Percentiles rank a stretch among this genome's conserved stretches.
Conservation (phyloP, 2,329 filamentous ascomycete genomes). For the Ophiostoma pallidulum region DNA sequence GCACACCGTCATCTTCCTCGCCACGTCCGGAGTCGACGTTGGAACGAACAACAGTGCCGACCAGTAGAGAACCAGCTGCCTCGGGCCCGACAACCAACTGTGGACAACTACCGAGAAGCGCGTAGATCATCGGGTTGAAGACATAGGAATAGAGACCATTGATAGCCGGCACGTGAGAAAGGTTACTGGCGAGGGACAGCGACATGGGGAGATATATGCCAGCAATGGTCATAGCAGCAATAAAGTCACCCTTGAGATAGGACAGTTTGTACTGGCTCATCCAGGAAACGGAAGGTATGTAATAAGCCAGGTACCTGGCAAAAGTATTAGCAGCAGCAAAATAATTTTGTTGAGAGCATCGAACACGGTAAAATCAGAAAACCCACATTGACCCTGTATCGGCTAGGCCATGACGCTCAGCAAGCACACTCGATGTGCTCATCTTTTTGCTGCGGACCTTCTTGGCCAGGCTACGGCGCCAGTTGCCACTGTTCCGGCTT, state of each 20-base stretch:
- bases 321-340: neutral
- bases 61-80: constrained; percentile 82
- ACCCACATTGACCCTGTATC: constrained; percentile 64
- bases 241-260: constrained; percentile 75
- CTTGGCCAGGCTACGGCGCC: constrained; percentile 38
- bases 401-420: constrained; percentile 62
- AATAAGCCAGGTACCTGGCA: constrained; percentile 77
- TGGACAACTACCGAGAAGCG: constrained; percentile 80
- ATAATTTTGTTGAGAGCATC: no score
- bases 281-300: constrained; percentile 87
- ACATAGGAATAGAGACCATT: constrained; percentile 92
- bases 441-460: constrained; percentile 45
- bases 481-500: constrained; percentile 28
- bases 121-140: constrained; percentile 86
- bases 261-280: constrained; percentile 74
- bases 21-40: constrained; percentile 62
- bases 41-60: constrained; percentile 74
- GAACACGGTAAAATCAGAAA: neutral
- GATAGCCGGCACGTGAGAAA: constrained; percentile 85
- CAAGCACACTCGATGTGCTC: constrained; percentile 62
- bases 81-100: constrained; percentile 93
- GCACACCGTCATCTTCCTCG: constrained; percentile 50
- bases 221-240: constrained; percentile 90
- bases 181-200: constrained; percentile 82
- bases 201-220: constrained; percentile 98